These are phyloP conservation scores for Prunus yedoensis DNA, from an alignment of 331 rosid genomes.

Conservation along the genomic window DNA sequence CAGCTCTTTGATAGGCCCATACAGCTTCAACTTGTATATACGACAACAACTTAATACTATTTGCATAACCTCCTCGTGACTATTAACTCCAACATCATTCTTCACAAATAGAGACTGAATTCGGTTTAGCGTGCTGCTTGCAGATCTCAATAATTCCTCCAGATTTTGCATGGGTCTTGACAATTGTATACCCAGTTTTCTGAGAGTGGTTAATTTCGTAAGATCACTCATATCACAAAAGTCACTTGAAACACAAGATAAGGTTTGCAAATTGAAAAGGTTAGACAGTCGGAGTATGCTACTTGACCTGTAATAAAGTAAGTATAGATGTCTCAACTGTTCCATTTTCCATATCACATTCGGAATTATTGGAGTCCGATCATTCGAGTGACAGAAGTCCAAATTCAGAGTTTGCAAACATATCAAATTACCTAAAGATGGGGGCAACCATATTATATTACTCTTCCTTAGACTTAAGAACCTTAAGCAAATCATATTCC, in stretches of 20 bases:
- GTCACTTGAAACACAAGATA: not conserved
- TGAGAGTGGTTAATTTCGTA: not conserved
- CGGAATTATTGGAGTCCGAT: not conserved
- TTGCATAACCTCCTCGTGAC: not conserved
- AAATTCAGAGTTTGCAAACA: constrained; percentile 23
- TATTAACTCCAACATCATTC: not conserved
- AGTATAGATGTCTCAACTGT: constrained; percentile 10
- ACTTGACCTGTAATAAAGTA: accelerated
- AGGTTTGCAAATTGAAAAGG: not conserved
- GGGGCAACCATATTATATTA: constrained; percentile 3
- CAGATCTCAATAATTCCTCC: not conserved
- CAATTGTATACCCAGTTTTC: not conserved
- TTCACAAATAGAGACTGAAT: not conserved
- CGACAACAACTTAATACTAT: not conserved
- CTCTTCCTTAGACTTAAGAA: constrained; percentile 8
- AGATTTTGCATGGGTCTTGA: not conserved
- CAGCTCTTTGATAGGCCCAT: not conserved
- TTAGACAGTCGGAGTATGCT: not conserved
- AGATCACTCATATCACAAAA: not conserved
- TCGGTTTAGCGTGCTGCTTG: not conserved
- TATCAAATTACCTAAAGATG: constrained; percentile 21
- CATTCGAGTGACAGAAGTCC: not conserved
- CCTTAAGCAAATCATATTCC: constrained; percentile 7
- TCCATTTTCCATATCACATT: constrained; percentile 18
- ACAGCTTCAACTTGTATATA: not conserved